phyloP scores from a whole-genome alignment of 2,329 filamentous ascomycete species.

The Trichoderma simmonsii region DNA sequence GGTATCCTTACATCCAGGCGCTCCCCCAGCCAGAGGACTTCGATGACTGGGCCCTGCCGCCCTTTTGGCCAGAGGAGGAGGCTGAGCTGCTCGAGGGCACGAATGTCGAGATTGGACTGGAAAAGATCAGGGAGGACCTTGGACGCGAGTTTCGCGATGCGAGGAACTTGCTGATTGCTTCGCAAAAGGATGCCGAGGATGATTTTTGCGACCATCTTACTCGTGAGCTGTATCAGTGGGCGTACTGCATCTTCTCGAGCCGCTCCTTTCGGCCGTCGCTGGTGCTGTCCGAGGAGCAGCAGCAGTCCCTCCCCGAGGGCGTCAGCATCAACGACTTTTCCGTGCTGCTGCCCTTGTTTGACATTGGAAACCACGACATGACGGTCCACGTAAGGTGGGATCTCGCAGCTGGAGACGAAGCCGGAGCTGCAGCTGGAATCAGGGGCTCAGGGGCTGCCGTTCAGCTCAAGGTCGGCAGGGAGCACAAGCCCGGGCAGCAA shows the following conservation, averaged over 20 bases:
- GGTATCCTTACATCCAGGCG: conserved; percentile 64
- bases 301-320: conserved; percentile 29
- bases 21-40: conserved; percentile 59
- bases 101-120: conserved; percentile 48
- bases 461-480: conserved; percentile 40
- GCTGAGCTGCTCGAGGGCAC: conserved; percentile 54
- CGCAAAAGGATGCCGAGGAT: conserved; percentile 24
- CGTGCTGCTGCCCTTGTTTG: conserved; percentile 66
- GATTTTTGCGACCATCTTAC: conserved; percentile 38
- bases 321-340: conserved; percentile 57
- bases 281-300: conserved; percentile 42
- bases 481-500: conserved; percentile 51
- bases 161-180: conserved; percentile 33
- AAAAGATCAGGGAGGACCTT: conserved; percentile 46
- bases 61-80: conserved; percentile 63
- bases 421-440: conserved; percentile 12
- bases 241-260: conserved; percentile 62
- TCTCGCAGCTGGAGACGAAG: conserved; percentile 27
- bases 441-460: conserved; percentile 33
- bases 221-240: conserved; percentile 58
- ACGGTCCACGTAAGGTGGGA: conserved; percentile 59
- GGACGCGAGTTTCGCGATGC: conserved; percentile 46
- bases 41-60: conserved; percentile 52
- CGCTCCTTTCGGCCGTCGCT: conserved; percentile 62
- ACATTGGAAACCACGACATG: conserved; percentile 69